These are phyloP conservation scores for Mycena sanguinolenta DNA, from an alignment of 768 basidiomycete species.

Conservation along the genomic window DNA sequence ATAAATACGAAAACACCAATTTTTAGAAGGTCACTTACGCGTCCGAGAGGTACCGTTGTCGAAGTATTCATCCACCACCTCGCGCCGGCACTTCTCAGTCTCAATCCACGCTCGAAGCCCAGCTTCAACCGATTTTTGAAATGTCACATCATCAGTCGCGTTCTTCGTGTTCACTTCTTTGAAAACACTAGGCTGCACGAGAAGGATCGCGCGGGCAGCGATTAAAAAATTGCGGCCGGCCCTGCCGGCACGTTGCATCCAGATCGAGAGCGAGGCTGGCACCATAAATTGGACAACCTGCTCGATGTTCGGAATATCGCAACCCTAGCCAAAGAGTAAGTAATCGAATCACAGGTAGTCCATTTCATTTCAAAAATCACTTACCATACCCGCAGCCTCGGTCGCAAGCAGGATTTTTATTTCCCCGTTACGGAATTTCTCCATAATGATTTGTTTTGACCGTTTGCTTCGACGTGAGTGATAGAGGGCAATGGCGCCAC, in stretches of 20 bases:
- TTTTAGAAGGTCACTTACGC: background rate
- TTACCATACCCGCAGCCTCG: too few relatives aligned
- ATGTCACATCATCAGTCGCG: background rate
- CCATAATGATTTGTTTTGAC: background rate
- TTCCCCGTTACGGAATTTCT: background rate
- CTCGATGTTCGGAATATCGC: background rate
- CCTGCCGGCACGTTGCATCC: too few relatives aligned
- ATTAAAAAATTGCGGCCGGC: background rate
- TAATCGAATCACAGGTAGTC: background rate
- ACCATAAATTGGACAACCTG: conserved; percentile 3
- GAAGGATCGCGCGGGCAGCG: background rate
- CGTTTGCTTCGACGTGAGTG: background rate
- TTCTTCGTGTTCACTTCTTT: background rate
- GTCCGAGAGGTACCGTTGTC: conserved; percentile 31
- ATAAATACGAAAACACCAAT: background rate
- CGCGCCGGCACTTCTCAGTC: background rate
- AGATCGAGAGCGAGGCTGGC: too few relatives aligned
- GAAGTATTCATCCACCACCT: conserved; percentile 41
- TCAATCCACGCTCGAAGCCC: background rate
- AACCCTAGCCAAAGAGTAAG: background rate
- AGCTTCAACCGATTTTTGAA: background rate
- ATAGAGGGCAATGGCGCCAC: background rate
- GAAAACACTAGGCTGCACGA: background rate
- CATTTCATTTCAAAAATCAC: background rate
- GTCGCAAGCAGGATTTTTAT: background rate